Evolutionary conservation across 2,329 filamentous ascomycete genomes (phyloP).

Genomic region (Cladosporium phlei): DNA sequence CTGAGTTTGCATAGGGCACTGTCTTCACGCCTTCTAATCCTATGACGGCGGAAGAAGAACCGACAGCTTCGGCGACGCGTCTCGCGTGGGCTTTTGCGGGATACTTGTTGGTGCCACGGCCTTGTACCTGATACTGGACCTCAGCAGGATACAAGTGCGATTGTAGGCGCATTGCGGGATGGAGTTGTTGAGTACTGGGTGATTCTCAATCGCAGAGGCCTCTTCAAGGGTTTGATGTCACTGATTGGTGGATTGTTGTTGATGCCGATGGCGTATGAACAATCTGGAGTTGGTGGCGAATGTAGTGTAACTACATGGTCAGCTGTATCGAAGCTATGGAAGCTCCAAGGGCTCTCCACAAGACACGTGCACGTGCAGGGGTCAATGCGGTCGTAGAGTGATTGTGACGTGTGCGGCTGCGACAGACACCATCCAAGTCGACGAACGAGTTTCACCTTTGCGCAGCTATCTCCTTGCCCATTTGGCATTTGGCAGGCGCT

Average conservation of each 20-base stretch:
- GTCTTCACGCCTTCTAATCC: constrained; percentile 65
- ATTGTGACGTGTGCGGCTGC: constrained; percentile 11
- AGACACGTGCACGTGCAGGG: too few relatives aligned
- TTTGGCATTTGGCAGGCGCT: constrained; percentile 2
- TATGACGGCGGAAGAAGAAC: constrained; percentile 62
- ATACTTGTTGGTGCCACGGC: constrained; percentile 45
- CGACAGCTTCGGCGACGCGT: constrained; percentile 72
- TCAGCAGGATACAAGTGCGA: background rate
- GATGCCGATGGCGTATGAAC: too few relatives aligned
- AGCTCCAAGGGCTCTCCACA: too few relatives aligned
- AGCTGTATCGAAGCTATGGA: too few relatives aligned
- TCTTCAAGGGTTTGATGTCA: background rate
- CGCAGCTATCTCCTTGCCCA: too few relatives aligned
- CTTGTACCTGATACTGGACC: background rate
- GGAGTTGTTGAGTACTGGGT: too few relatives aligned
- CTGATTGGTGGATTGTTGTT: too few relatives aligned
- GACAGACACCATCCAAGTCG: too few relatives aligned
- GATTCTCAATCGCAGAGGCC: background rate
- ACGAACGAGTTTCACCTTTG: constrained; percentile 9
- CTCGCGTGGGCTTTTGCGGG: constrained; percentile 84
- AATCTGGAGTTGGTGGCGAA: too few relatives aligned
- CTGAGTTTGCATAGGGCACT: constrained; percentile 58
- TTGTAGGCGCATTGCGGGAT: background rate
- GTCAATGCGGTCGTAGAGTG: too few relatives aligned
- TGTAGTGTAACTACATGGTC: too few relatives aligned